A percentile compares a stretch with the other conserved stretches of the same genome.
Conservation (phyloP, 345 rosid species). For the Moricandia arvensis region DNA sequence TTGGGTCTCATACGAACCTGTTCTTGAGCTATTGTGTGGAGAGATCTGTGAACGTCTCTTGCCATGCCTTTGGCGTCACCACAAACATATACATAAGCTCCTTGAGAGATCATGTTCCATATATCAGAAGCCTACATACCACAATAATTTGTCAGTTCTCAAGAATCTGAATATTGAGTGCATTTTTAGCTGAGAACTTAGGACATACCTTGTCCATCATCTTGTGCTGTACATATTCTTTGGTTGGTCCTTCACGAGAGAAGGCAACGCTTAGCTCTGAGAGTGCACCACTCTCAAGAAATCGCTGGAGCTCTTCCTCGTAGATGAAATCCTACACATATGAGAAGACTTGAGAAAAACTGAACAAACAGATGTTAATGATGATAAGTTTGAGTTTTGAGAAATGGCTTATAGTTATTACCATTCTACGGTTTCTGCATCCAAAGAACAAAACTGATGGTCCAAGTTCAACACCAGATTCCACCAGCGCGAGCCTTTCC, state of each 20-base stretch:
- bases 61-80: constrained; percentile 99
- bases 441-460: constrained; percentile 82
- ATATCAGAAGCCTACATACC: constrained; percentile 66
- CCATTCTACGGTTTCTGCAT: constrained; percentile 88
- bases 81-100: constrained; percentile 86
- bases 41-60: constrained; percentile 82
- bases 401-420: constrained; percentile 25
- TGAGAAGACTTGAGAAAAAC: not conserved
- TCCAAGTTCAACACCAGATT: constrained; percentile 78
- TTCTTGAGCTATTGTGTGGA: constrained; percentile 80
- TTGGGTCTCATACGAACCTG: constrained; percentile 52
- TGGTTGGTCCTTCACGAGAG: constrained; percentile 93
- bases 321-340: constrained; percentile 75
- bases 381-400: not conserved
- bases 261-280: constrained; percentile 78
- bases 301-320: constrained; percentile 74
- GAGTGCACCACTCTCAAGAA: constrained; percentile 68
- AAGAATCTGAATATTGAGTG: not conserved
- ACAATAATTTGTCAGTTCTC: not conserved
- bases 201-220: constrained; percentile 68
- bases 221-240: constrained; percentile 96
- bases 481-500: constrained; percentile 77
- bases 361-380: not conserved
- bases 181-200: too few relatives aligned
- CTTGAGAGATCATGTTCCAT: constrained; percentile 78